Conservation (phyloP, 352 stramenopile genomes). For the Globisporangium takayamanum region DNA sequence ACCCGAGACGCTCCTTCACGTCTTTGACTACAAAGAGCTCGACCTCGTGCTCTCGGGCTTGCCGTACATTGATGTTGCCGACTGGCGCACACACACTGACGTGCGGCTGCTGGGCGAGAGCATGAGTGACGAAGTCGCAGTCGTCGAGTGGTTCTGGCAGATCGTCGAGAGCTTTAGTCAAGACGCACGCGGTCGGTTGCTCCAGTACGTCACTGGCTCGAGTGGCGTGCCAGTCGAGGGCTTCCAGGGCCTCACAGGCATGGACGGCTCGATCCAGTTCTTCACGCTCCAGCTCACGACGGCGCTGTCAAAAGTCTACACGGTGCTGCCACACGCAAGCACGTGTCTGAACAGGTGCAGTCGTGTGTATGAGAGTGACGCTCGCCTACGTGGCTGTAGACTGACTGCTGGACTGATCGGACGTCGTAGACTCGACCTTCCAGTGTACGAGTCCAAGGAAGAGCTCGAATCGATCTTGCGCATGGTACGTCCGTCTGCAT, state of each 20-base stretch:
- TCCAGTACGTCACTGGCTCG: constrained; percentile 84
- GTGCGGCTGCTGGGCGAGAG: constrained; percentile 31
- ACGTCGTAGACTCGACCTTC: constrained; percentile 53
- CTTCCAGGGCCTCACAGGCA: constrained; percentile 74
- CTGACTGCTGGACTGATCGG: no score
- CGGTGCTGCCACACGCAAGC: constrained; percentile 61
- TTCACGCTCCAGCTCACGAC: constrained; percentile 73
- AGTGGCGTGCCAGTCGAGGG: constrained; percentile 75
- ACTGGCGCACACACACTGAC: constrained; percentile 82
- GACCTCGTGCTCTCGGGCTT: constrained; percentile 74
- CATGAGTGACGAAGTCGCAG: constrained; percentile 23
- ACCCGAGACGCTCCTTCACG: constrained; percentile 90
- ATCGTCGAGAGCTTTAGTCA: constrained; percentile 53
- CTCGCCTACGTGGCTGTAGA: constrained; percentile 7
- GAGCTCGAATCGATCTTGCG: constrained; percentile 92
- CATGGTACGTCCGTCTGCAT: constrained; percentile 56
- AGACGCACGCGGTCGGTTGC: constrained; percentile 50
- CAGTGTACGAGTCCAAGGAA: constrained; percentile 72
- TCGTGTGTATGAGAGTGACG: not conserved
- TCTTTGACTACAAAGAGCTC: constrained; percentile 98
- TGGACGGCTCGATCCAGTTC: constrained; percentile 60
- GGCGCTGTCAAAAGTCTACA: constrained; percentile 35
- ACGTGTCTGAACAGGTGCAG: constrained; percentile 77
- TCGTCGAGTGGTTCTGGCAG: constrained; percentile 81
- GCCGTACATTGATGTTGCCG: constrained; percentile 73